Base-by-base conservation (phyloP, 2,329 filamentous ascomycete species). In the Trichoderma harzianum region DNA sequence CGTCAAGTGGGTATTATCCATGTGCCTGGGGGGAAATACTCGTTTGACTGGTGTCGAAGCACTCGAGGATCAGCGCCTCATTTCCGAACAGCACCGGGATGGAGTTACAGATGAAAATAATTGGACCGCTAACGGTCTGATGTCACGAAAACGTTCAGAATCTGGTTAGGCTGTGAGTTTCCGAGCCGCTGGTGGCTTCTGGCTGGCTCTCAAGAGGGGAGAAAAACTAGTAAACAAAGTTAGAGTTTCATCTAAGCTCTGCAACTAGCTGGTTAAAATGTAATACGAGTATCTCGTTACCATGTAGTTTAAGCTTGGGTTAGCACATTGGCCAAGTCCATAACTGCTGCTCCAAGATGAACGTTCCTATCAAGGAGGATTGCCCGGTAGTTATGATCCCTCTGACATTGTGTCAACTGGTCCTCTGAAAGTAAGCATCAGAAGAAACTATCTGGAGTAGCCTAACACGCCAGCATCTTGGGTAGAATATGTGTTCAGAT, bases 71-170 rank as follows among this genome's bases (percentile, higher is more conserved):
- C 28, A 36, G 10, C 21, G 47, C 32, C 57, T 62, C 69, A 51
- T 21, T 39, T 36, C 63, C 57, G 18, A 47, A 24, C n/a, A 34
- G 34, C 21, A 55, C 24, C n/a, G 7, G 21, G 26, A 32, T 26
- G 39, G 30, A 51, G 28, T 11, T 47, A 6, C 30, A 51, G n/a
- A 34, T 21, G 51, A 26, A 53, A 51, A 36, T 24, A 21, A 30
- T 21, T 30, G 18, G 32, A 47, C 51, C 60, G 68, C 47, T 70
- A 63, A 58, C 51, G 43, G 64, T 16, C 26, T 69, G 57, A 34
- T 72, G 58, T 68, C 64, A 72, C 47, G 70, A 32, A 68, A 62
- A 36, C 70, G 63, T 68, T 64, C 18, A 63, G 51, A 60, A 64
- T n/a, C 32, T 47, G 18, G 30, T 60, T 55, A 55, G 55, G 30